Evolutionary conservation across 2,329 filamentous ascomycete species (phyloP), one percentile per base, ranked within the genome.

Genomic region (Scleromitrula shiraiana): DNA sequence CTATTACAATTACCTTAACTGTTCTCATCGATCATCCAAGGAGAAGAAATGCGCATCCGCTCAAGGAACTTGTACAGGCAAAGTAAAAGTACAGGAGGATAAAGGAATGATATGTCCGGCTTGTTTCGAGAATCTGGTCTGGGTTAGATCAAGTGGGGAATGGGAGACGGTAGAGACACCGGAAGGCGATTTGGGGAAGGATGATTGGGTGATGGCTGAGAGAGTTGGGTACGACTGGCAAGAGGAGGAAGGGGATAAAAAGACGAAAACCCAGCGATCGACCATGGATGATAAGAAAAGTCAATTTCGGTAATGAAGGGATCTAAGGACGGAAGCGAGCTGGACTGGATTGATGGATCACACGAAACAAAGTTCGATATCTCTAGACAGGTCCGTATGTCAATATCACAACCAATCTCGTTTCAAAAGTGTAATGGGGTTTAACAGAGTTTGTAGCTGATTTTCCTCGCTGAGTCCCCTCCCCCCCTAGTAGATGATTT

Each of bases 191-290:
- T 30, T 47, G 19, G 37, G 20, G 14, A 42, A 42, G 27, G 45
- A 47, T 17, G 37, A 47, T 20, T 41, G 45, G 45, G 37, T 26
- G 20, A 8, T 33, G 15, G 45, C 42, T 35, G 37, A 41, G 14
- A 35, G 45, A 29, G 37, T 41, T 7, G 38, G 45, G 17, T 47
- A 47, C 17, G 45, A 47, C 35, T 47, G 45, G 45, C 30, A 20
- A 29, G 29, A 47, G 7, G 14, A 36, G 10, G 29, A 15, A 2
- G 26, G 3, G 26, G 12, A 7, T 27, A 39, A 17, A 8, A 19
- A 45, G 12, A 1, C 17, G 10, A 39, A 39, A 9, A n/a, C n/a
- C n/a, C n/a, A n/a, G n/a, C n/a, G n/a, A n/a, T n/a, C n/a, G n/a
- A n/a, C n/a, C n/a, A n/a, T n/a, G n/a, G n/a, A n/a, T n/a, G n/a